phyloP scores from a whole-genome alignment of 345 rosid genomes.

The Odontarrhena argentea region DNA sequence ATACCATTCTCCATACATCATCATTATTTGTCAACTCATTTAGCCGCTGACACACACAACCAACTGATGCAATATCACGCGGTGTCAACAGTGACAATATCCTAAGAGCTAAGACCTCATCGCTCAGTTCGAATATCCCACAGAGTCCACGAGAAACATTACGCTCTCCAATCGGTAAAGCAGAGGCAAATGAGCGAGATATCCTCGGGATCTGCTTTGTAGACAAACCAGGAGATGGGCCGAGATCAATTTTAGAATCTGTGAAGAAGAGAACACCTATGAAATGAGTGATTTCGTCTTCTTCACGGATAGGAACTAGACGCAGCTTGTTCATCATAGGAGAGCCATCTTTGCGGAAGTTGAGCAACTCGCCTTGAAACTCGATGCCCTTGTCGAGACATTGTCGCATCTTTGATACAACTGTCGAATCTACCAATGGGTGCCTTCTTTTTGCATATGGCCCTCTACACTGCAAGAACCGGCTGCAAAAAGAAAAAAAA shows the following conservation, averaged over 20 bases:
- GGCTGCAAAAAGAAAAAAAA: slow-evolving; percentile 52
- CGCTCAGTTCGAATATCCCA: slow-evolving; percentile 73
- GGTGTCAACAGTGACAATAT: slow-evolving; percentile 79
- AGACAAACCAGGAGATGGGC: slow-evolving; percentile 59
- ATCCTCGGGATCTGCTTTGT: slow-evolving; percentile 53
- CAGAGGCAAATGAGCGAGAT: slow-evolving; percentile 48
- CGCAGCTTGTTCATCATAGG: slow-evolving; percentile 81
- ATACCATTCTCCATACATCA: slow-evolving; percentile 94
- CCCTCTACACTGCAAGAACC: slow-evolving; percentile 93
- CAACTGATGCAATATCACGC: slow-evolving; percentile 84
- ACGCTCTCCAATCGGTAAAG: slow-evolving; percentile 56
- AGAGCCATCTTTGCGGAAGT: slow-evolving; percentile 86
- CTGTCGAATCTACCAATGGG: slow-evolving; percentile 72
- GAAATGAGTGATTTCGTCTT: slow-evolving; percentile 77
- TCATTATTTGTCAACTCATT: slow-evolving; percentile 75
- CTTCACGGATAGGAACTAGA: slow-evolving; percentile 83
- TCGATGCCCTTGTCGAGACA: slow-evolving; percentile 84
- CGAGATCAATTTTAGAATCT: slow-evolving; percentile 78
- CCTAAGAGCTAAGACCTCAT: slow-evolving; percentile 71
- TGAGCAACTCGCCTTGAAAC: slow-evolving; percentile 86
- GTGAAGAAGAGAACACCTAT: slow-evolving; percentile 85
- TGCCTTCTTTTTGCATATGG: slow-evolving; percentile 91
- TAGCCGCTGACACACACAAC: slow-evolving; percentile 69
- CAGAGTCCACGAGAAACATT: slow-evolving; percentile 68
- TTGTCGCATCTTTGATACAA: slow-evolving; percentile 73